These are phyloP conservation scores for Metarhizium sp. DNA, from an alignment of 2,329 filamentous ascomycete genomes.

Conservation along the genomic window DNA sequence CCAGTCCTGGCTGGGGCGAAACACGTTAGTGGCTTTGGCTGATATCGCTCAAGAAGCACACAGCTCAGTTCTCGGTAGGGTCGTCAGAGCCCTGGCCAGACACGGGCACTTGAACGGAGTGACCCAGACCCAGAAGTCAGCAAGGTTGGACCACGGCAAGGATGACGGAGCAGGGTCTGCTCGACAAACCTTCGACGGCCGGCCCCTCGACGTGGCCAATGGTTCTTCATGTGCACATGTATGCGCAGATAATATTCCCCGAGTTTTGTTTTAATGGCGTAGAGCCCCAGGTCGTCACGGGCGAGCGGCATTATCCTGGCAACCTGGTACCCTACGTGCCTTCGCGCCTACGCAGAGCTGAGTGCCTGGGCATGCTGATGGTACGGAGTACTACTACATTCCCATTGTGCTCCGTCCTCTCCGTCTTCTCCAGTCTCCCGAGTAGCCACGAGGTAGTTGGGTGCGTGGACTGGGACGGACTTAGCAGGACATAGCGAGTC, in stretches of 20 bases:
- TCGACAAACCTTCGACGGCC: slow-evolving; percentile 5
- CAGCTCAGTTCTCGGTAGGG: neutral
- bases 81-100: neutral
- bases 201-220: neutral
- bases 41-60: slow-evolving; percentile 17
- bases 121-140: neutral
- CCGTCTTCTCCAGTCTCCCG: too few relatives aligned
- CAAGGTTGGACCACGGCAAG: neutral
- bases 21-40: slow-evolving; percentile 31
- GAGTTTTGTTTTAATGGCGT: slow-evolving; percentile 36
- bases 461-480: too few relatives aligned
- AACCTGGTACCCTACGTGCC: neutral
- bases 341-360: neutral
- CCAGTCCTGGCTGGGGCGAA: slow-evolving; percentile 25
- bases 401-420: too few relatives aligned
- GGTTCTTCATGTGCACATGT: neutral
- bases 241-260: slow-evolving; percentile 35
- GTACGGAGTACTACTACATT: too few relatives aligned
- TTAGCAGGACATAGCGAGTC: neutral
- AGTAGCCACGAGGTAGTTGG: too few relatives aligned
- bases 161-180: slow-evolving; percentile 27
- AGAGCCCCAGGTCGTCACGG: slow-evolving; percentile 34
- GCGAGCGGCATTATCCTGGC: slow-evolving; percentile 4
- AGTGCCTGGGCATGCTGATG: too few relatives aligned
- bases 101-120: neutral